phyloP scores from a whole-genome alignment of 352 stramenopile species.

The Phytophthora foliorum region DNA sequence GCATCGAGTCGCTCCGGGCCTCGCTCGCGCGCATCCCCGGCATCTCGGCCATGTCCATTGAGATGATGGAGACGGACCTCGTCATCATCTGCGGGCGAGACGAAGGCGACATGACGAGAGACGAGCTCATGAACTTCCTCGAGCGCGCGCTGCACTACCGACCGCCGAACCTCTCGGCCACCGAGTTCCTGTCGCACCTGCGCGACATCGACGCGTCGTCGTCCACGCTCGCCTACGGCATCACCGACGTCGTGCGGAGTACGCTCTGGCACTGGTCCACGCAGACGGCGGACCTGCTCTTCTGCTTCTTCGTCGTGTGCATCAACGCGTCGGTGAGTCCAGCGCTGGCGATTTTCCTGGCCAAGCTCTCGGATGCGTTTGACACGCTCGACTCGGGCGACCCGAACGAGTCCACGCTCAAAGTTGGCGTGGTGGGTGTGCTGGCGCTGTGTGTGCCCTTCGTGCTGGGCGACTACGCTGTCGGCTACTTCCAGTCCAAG shows the following conservation, averaged over 20 bases:
- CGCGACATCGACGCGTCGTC: conserved; percentile 88
- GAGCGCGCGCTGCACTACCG: conserved; percentile 86
- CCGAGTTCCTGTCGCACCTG: conserved; percentile 84
- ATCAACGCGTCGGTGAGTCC: conserved; percentile 88
- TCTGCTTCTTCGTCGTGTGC: conserved; percentile 85
- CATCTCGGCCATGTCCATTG: conserved; percentile 83
- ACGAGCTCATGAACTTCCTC: conserved; percentile 91
- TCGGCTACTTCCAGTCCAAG: conserved; percentile 92
- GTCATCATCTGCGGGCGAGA: conserved; percentile 90
- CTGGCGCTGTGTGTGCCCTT: conserved; percentile 85
- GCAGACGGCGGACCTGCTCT: conserved; percentile 74
- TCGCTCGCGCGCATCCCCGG: conserved; percentile 85
- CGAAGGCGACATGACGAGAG: conserved; percentile 86
- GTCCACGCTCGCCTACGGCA: conserved; percentile 78
- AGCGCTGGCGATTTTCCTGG: conserved; percentile 78
- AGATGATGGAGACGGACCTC: conserved; percentile 92
- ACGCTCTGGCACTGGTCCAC: conserved; percentile 90
- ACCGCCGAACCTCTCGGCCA: conserved; percentile 75
- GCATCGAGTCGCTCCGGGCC: conserved; percentile 83
- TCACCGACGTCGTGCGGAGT: conserved; percentile 77
- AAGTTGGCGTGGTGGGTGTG: conserved; percentile 80
- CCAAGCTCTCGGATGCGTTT: conserved; percentile 80
- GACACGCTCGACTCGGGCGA: conserved; percentile 51
- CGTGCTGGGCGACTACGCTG: conserved; percentile 86
- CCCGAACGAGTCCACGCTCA: conserved; percentile 61